phyloP scores from a whole-genome alignment of 208 protist genomes.

The Balamuthia mandrillaris region DNA sequence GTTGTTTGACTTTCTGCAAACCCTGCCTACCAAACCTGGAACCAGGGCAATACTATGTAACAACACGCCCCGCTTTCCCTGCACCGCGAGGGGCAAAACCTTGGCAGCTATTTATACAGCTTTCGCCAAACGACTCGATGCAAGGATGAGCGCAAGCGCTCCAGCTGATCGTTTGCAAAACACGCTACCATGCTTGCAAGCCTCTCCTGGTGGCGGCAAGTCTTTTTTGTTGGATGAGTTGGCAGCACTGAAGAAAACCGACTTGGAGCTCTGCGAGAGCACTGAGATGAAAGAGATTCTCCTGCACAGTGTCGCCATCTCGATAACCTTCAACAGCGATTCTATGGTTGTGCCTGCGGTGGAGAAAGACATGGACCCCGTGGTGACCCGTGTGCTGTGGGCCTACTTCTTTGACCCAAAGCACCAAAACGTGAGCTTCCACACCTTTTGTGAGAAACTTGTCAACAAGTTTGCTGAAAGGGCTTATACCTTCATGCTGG shows the following conservation, averaged over 20 bases:
- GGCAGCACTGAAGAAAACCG: not conserved
- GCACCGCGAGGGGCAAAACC: too few species aligned
- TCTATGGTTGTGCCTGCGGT: too few species aligned
- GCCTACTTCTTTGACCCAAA: not conserved
- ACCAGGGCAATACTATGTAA: too few species aligned
- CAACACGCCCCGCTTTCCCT: too few species aligned
- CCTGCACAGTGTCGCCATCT: not conserved
- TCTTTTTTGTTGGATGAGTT: conserved; percentile 22
- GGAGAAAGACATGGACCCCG: not conserved
- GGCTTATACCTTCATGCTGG: not conserved
- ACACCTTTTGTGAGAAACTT: too few species aligned
- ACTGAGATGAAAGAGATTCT: not conserved
- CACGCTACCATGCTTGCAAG: not conserved
- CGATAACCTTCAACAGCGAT: not conserved
- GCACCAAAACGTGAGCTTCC: not conserved
- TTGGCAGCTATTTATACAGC: not conserved
- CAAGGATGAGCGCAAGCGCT: not conserved
- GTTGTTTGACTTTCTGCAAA: too few species aligned
- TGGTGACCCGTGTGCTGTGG: not conserved
- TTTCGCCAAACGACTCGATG: not conserved
- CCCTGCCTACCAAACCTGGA: too few species aligned
- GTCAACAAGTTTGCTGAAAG: not conserved
- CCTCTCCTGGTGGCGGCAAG: not conserved
- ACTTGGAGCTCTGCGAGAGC: not conserved
- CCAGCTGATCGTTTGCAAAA: not conserved